These are phyloP conservation scores for Claviceps digitariae DNA, from an alignment of 2,329 filamentous ascomycete genomes.

Conservation along the genomic window DNA sequence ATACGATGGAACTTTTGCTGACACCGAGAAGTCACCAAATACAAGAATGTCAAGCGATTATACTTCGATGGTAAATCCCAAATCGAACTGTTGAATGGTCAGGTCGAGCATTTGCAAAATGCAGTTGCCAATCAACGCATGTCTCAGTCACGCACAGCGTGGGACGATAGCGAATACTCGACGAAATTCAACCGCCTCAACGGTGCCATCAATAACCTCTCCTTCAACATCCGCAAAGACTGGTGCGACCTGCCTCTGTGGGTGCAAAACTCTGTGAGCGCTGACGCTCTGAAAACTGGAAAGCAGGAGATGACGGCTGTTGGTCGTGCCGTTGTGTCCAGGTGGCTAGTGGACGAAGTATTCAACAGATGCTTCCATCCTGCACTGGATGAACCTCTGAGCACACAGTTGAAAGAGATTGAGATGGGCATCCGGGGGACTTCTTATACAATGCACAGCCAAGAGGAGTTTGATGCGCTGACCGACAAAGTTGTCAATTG, in stretches of 20 bases:
- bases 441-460: slow-evolving; percentile 57
- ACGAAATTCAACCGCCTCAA: slow-evolving; percentile 84
- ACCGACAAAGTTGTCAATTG: slow-evolving; percentile 81
- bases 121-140: slow-evolving; percentile 94
- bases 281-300: slow-evolving; percentile 71
- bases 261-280: slow-evolving; percentile 68
- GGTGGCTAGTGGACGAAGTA: slow-evolving; percentile 82
- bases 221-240: slow-evolving; percentile 92
- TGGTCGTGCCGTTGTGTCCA: slow-evolving; percentile 74
- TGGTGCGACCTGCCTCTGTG: slow-evolving; percentile 74
- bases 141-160: slow-evolving; percentile 82
- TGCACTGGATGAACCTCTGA: slow-evolving; percentile 62
- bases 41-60: slow-evolving; percentile 94
- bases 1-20: slow-evolving; percentile 6
- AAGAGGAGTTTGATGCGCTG: slow-evolving; percentile 81
- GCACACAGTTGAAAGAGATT: slow-evolving; percentile 67
- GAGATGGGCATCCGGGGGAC: slow-evolving; percentile 77
- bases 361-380: slow-evolving; percentile 92
- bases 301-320: slow-evolving; percentile 98
- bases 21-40: slow-evolving; percentile 61
- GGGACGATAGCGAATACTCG: slow-evolving; percentile 89
- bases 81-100: slow-evolving; percentile 73
- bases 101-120: slow-evolving; percentile 91
- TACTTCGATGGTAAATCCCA: slow-evolving; percentile 94
- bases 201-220: slow-evolving; percentile 84